Percentiles rank a stretch among this genome's conserved stretches.
Conservation (phyloP, 2,329 filamentous ascomycete genomes). For the Ophiostoma ips region DNA sequence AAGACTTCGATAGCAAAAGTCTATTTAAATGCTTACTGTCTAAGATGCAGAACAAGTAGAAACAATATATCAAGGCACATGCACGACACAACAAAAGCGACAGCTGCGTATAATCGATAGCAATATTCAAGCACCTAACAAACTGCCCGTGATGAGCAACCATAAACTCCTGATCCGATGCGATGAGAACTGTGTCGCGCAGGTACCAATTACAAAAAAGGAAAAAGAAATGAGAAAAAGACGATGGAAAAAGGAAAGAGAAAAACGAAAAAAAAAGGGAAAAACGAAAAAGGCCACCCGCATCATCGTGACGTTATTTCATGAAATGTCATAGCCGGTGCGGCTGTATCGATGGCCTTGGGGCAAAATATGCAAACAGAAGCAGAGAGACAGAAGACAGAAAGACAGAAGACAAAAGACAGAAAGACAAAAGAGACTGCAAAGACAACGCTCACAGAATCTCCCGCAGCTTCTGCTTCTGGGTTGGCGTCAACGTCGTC, state of each 20-base stretch:
- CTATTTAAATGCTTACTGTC: too few relatives aligned
- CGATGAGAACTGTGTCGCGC: neutral
- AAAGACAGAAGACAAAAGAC: too few relatives aligned
- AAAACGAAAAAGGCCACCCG: neutral
- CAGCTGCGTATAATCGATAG: neutral
- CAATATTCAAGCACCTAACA: neutral
- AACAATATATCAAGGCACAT: too few relatives aligned
- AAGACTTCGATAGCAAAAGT: too few relatives aligned
- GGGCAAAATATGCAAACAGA: too few relatives aligned
- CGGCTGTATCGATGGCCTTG: too few relatives aligned
- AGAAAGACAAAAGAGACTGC: neutral
- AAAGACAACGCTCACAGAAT: slow-evolving; percentile 40
- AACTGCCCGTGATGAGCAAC: neutral
- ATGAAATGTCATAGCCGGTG: neutral
- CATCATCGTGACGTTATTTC: neutral
- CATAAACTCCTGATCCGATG: slow-evolving; percentile 1
- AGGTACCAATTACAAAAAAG: neutral
- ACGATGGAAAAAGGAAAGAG: neutral
- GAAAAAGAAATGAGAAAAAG: neutral
- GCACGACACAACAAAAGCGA: too few relatives aligned
- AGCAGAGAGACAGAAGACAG: too few relatives aligned
- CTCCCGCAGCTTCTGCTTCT: slow-evolving; percentile 70
- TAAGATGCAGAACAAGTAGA: too few relatives aligned
- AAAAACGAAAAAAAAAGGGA: neutral
- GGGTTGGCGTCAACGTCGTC: slow-evolving; percentile 54